Evolutionary conservation across 495 filamentous ascomycete genomes (phyloP), one percentile per base, ranked within the genome.

Genomic region (Penicillium riverlandense): DNA sequence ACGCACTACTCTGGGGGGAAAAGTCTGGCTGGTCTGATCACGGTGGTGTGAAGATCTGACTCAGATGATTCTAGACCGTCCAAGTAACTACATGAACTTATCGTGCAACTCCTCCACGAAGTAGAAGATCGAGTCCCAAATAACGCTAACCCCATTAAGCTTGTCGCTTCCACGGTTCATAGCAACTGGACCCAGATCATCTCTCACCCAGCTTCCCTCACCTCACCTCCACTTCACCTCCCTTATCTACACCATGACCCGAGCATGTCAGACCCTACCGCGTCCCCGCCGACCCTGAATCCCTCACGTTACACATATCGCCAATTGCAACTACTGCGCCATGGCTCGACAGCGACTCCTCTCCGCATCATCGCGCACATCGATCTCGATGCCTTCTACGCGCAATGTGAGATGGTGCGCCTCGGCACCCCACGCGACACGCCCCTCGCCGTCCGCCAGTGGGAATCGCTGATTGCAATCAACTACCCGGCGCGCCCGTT

Each of bases 361-460:
- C 74, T 98, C 11, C 82, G 92, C 39, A 84, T 90, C 10, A 81
- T 96, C 39, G 87, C 90, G 13, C 92, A 96, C 57, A 77, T 97
- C 46, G 92, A 98, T 61, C 80, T 98, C 49, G 92, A 98, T 76
- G 92, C 91, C 38, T 97, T 97, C 66, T 98, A 98, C 54, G 92
- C 94, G 4, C 92, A 98, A 75, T 95, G 85, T 52, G 92, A 97
- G 63, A 90, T 87, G 75, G 82, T 94, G 4, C 83, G 94, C 7
- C 72, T 96, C 31, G 82, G 79, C 9, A 73, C 86, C 9, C 66
- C 84, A 32, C 80, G 85, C 45, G 78, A 86, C 32, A 75, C 78
- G 39, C 92, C 92, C 6, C 75, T 98, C 29, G 92, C 92, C 2
- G 92, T 98, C n/a, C 90, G 91, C 41, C 66, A 73, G 47, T 75